Conservation (phyloP, 2,329 filamentous ascomycete species). For the Paramyrothecium sp. region DNA sequence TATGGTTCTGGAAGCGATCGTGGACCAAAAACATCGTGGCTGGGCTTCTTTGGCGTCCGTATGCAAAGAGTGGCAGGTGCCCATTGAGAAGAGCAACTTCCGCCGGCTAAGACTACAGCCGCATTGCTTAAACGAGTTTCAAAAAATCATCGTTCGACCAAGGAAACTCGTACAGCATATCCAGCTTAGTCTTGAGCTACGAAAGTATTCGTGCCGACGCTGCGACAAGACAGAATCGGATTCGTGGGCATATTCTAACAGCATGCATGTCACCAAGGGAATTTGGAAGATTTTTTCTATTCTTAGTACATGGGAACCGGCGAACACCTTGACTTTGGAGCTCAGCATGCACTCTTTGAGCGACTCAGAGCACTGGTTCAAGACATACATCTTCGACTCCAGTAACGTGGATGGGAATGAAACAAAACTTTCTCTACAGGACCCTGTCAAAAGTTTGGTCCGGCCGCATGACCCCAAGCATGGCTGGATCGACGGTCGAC, state of each 20-base stretch:
- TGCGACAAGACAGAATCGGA: conserved; percentile 9
- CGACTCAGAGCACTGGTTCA: conserved; percentile 32
- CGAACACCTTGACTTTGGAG: conserved; percentile 26
- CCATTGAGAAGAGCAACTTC: conserved; percentile 27
- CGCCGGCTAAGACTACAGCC: conserved; percentile 19
- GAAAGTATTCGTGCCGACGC: conserved; percentile 17
- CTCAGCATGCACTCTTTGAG: conserved; percentile 30
- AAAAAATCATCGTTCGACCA: conserved; percentile 12
- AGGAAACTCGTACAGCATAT: conserved; percentile 25
- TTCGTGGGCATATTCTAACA: neutral
- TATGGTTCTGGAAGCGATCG: conserved; percentile 25
- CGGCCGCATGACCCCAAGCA: conserved; percentile 23
- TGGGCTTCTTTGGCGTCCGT: conserved; percentile 30
- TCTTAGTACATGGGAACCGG: conserved; percentile 25
- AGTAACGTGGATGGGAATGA: conserved; percentile 15
- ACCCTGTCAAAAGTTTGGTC: neutral
- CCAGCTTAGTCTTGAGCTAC: conserved; percentile 25
- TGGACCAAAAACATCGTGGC: conserved; percentile 23
- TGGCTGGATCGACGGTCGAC: conserved; percentile 26
- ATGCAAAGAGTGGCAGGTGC: conserved; percentile 31
- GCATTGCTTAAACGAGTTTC: conserved; percentile 20
- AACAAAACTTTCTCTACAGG: neutral
- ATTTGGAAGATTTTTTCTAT: conserved; percentile 26
- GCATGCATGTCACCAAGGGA: conserved; percentile 13
- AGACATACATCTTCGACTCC: conserved; percentile 20